Evolutionary conservation across 2,329 filamentous ascomycete species (phyloP), one percentile per base, ranked within the genome.

Genomic region (Ophiostoma populinum): DNA sequence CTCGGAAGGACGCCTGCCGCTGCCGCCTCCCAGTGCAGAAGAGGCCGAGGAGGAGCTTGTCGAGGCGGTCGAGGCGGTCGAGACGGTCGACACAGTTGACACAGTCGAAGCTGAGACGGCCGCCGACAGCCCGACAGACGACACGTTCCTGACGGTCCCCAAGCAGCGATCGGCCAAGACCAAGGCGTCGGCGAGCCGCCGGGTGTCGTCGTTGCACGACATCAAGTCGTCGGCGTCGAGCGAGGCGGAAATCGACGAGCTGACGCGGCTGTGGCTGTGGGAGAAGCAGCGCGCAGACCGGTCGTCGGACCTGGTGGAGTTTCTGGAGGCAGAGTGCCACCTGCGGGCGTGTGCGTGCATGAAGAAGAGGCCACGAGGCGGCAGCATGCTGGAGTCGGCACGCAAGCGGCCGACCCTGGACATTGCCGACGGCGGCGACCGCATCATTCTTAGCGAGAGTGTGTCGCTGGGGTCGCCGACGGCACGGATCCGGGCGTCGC

Each of bases 301-400:
- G 7, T 76, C 79, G 0, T 63, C 77, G 42, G 79, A 83, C 40
- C 70, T 79, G 48, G 63, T 83, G 32, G 76, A 85, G 21, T 86
- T 82, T 52, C 61, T 86, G 50, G 70, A 80, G 48, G 67, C 78
- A 36, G 80, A 87, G 51, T 83, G 77, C 51, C 64, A 71, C 33
- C 65, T 85, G 43, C 64, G 67, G 31, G 72, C 67, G 53, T 82
- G 78, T 56, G 59, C 66, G 2, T 77, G 74, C 49, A 65, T 58
- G 40, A 65, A 59, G 43, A 47, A 51, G 25, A 51, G 52, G 12
- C 48, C 49, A 9, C 46, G 51, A 9, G 44, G 49, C 28, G n/a
- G n/a, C 5, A 55, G 51, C 46, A 41, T 48, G 20, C 29, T 43
- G 16, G 34, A 40, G 36, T 35, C 41, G 34, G 45, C 57, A 49